phyloP scores from a whole-genome alignment of 2,329 filamentous ascomycete species.

The Phaeophleospora eucalypticola region DNA sequence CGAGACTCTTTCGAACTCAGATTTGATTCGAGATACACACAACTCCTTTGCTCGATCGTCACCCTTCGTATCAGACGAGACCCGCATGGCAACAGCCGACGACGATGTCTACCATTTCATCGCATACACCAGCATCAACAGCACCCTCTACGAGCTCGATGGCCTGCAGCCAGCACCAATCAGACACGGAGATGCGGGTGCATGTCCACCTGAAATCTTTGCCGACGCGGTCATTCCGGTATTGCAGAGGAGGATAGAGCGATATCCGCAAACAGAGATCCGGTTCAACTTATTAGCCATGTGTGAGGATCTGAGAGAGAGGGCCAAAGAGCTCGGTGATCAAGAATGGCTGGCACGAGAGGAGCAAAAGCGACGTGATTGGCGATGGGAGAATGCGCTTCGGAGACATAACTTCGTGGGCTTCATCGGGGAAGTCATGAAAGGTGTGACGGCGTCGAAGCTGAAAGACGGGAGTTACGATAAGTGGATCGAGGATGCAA shows the following conservation, averaged over 20 bases:
- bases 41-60: conserved; percentile 86
- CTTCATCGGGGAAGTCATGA: conserved; percentile 85
- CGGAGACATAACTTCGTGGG: conserved; percentile 93
- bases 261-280: conserved; percentile 85
- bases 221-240: conserved; percentile 80
- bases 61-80: conserved; percentile 90
- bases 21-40: conserved; percentile 61
- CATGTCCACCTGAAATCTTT: conserved; percentile 70
- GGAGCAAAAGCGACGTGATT: conserved; percentile 76
- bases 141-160: conserved; percentile 86
- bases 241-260: conserved; percentile 72
- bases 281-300: conserved; percentile 94
- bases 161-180: conserved; percentile 92
- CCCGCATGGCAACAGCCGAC: conserved; percentile 63
- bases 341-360: conserved; percentile 71
- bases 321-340: conserved; percentile 79
- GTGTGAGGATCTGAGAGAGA: conserved; percentile 74
- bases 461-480: conserved; percentile 64
- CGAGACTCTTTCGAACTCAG: conserved; percentile 66
- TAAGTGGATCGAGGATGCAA: conserved; percentile 67
- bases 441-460: conserved; percentile 76
- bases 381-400: conserved; percentile 93
- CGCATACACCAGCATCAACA: conserved; percentile 79
- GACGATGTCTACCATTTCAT: conserved; percentile 98
- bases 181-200: conserved; percentile 65